These are phyloP conservation scores for Epichloe baconii DNA, from an alignment of 2,329 filamentous ascomycete species.

Conservation along the genomic window DNA sequence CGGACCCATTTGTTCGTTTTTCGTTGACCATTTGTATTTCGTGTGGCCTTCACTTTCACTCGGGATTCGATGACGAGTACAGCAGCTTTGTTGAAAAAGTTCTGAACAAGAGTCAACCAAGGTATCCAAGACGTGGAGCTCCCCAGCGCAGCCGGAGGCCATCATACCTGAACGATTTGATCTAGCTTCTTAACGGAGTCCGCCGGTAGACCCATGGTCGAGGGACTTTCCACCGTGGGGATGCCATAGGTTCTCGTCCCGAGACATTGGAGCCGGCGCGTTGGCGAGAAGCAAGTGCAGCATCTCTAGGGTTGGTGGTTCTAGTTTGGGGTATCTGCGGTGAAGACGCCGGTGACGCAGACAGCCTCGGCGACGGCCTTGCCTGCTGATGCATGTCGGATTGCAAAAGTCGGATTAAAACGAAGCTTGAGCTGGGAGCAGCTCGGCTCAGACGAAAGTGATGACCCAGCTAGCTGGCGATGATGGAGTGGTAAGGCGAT, in stretches of 20 bases:
- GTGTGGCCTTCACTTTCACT: conserved; percentile 49
- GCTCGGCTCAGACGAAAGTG: conserved; percentile 1
- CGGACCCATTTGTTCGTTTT: conserved; percentile 81
- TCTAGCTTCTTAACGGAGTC: conserved; percentile 72
- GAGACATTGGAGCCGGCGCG: conserved; percentile 31
- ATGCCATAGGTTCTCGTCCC: conserved; percentile 27
- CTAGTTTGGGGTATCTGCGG: conserved; percentile 52
- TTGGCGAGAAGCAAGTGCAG: conserved; percentile 23
- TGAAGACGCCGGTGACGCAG: conserved; percentile 57
- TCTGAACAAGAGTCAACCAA: conserved; percentile 38
- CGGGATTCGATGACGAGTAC: conserved; percentile 73
- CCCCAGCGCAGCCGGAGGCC: neutral
- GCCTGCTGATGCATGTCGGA: conserved; percentile 76
- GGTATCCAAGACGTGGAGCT: too few relatives aligned
- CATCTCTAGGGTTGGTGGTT: conserved; percentile 64
- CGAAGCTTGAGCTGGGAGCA: conserved; percentile 4
- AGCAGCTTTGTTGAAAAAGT: conserved; percentile 81
- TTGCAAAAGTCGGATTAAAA: conserved; percentile 35
- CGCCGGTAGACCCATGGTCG: conserved; percentile 37
- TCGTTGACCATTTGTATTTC: conserved; percentile 27
- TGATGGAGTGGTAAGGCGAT: neutral
- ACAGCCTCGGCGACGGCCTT: conserved; percentile 55
- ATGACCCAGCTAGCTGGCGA: neutral
- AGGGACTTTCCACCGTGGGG: conserved; percentile 33
- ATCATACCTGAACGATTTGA: conserved; percentile 73